Evolutionary conservation across 1,284 basidiomycete genomes (phyloP), one percentile per base, ranked within the genome.

Genomic region (Meira nashicola): DNA sequence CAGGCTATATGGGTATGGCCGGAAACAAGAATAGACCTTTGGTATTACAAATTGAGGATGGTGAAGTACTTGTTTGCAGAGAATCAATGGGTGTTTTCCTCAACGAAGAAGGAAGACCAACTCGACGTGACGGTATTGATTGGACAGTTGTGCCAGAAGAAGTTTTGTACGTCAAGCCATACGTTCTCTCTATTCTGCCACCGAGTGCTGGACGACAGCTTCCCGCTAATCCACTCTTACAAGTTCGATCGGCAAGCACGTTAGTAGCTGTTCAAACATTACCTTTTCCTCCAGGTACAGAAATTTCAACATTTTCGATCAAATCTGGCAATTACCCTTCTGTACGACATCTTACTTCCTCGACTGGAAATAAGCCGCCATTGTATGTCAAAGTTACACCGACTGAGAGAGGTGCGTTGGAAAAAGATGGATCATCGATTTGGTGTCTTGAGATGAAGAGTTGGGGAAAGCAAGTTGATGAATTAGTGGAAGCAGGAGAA

Each of bases 131-230:
- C 23, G 83, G 83, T 1, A 82, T 94, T 6, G 85, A 86, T 63
- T 95, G 89, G 90, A 84, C 87, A 1, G 83, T 84, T 15, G 83
- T 87, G 41, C 92, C 90, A 38, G 90, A 93, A 70, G 89, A 92
- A 63, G 82, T 89, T 51, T 83, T 89, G 0, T 89, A 86, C 62
- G 81, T 89, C 39, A 88, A 87, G 68, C 92, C 92, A 0, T 94
- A 92, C 74, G 83, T 95, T 40, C 85, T 94, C 72, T 86, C 62
- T 39, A 54, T 68, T 38, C 56, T 70, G 46, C 74, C 69, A 17
- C 60, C 55, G 7, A 25, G 23, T 25, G 40, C 43, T 12, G 28
- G 50, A 17, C 17, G 28, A 23, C 39, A 39, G 15, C 17, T 33
- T 23, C 39, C 65, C 19, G 56, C 60, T 54, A 44, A 61, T 39